Evolutionary conservation across 768 basidiomycete species (phyloP), one percentile per base, ranked within the genome.

Genomic region (Macrolepiota fuliginosa): DNA sequence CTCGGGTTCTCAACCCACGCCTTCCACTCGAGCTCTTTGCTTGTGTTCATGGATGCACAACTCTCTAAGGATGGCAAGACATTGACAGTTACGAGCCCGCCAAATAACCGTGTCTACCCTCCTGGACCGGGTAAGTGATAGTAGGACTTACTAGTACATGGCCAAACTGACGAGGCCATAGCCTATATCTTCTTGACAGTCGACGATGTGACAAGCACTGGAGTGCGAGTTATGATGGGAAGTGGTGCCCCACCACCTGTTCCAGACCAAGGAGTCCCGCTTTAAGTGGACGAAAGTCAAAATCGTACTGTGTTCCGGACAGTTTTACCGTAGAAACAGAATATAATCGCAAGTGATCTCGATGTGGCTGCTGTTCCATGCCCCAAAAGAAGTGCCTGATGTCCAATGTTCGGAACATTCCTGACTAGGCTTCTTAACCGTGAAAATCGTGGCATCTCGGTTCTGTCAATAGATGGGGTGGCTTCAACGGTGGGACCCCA

Each of bases 1-100:
- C 70, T 78, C n/a, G 77, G 78, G 0, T 79, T 79, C 64, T 75
- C 76, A 0, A 74, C 79, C 1, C 79, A 80, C 58, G 77, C 73
- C 0, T 71, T 77, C 63, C 76, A 77, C 57, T 76, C 77, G 36
- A 77, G 78, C 58, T 72, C 72, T 35, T 72, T 75, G 9, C 65
- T 77, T 4, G 74, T 78, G 1, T 73, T 75, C 56, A 73, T 79
- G 65, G 66, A 72, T 5, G 72, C 77, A 9, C 61, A 63, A 4
- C 66, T 79, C 0, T 74, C 76, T 1, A 54, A 56, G 3, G 66
- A 76, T 58, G 69, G 69, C 32, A 74, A 70, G 58, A 68, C 70
- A 3, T 68, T 79, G n/a, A 72, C 70, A 1, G 71, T 77, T 35
- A 67, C 59, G 47, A 75, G 72, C 10, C 77, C 77, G 1, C 73